Base-by-base conservation (phyloP, 179 eudicot species). In the Silene coronaria region DNA sequence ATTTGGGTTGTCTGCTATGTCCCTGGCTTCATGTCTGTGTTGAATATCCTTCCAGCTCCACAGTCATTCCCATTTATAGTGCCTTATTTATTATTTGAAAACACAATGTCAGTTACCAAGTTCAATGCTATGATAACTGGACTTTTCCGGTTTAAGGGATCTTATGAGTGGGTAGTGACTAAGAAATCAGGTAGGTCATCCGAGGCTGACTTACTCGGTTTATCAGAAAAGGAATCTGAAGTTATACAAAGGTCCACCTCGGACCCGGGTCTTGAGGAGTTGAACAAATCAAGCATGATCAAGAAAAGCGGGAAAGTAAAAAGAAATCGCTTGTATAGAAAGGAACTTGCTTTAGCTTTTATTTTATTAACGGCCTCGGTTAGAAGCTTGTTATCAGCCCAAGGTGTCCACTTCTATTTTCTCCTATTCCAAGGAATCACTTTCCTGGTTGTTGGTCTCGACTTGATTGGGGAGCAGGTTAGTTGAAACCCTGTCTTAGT, bases 71-170 rank as follows among this genome's bases (percentile, higher is more conserved):
- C 86, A 1, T 83, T 83, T 72, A 83, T 83, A 77, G 86, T 83
- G 26, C 86, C 86, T 22, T 83, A 83, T 57, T 72, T 83, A 24
- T 73, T 83, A 55, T 83, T 80, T n/a, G 86, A 83, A 67, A 83
- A 83, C 79, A 83, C 86, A 17, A 80, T 83, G 86, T 83, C 86
- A 8, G 86, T 83, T 21, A 83, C 86, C 67, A 83, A 83, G 63
- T 83, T 83, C 81, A 80, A 83, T 67, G 86, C 86, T 66, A 83
- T 83, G 86, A 83, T 83, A 30, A 80, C 83, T 9, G 86, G 86
- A 36, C 74, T 83, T 13, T 83, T 83, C 45, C 83, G 86, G 58
- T 80, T 83, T 46, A 77, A 80, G 61, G 79, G 86, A 60, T 80
- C 86, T 22, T 83, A 83, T 62, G 86, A 83, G 66, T 83, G 86